Evolutionary conservation across 192 early-diverging fungal species (phyloP), one percentile per base, ranked within the genome.

Genomic region (Coemansia sp.): DNA sequence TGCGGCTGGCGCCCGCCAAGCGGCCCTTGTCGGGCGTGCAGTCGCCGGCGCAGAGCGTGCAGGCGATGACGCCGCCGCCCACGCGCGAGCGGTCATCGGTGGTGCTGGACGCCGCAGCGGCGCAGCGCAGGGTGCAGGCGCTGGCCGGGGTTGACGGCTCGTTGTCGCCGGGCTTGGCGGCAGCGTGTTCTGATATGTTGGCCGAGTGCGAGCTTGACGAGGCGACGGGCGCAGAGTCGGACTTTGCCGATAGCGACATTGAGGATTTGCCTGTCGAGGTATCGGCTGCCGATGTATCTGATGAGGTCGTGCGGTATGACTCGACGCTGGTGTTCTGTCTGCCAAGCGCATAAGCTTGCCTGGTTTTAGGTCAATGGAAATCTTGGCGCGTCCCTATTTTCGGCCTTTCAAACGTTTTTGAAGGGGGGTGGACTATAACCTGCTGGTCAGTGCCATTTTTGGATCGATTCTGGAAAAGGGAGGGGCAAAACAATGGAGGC

Each of bases 241-340:
- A 75, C n/a, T 41, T 75, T 25, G 70, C 66, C 11, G 61, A 60
- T 7, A 35, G 29, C 22, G 64, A 57, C 23, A 22, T 17, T 4
- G 60, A 62, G 45, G 26, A 47, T 2, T n/a, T 47, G 28, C 45
- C 45, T n/a, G n/a, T 26, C 14, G 26, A 5, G 2, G 28, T 26
- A 42, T 2, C 21, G 2, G 7, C 17, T 20, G 28, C 28, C 8
- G 26, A 26, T 8, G 28, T 29, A 3, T 14, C 36, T 27, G 45
- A 47, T 15, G 45, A 47, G 28, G 15, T 63, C 23, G 8, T 50
- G 46, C 34, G 61, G 9, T 44, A 40, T 15, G 61, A 63, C 46
- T 53, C 55, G 25, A 55, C 53, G 21, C 15, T 46, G 11, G 49
- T 62, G 3, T 62, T 54, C 23, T 62, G 60, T 12, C 9, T 54